A percentile compares a stretch with the other conserved stretches of the same genome.
Conservation (phyloP, 345 rosid genomes). For the Salix udensis region DNA sequence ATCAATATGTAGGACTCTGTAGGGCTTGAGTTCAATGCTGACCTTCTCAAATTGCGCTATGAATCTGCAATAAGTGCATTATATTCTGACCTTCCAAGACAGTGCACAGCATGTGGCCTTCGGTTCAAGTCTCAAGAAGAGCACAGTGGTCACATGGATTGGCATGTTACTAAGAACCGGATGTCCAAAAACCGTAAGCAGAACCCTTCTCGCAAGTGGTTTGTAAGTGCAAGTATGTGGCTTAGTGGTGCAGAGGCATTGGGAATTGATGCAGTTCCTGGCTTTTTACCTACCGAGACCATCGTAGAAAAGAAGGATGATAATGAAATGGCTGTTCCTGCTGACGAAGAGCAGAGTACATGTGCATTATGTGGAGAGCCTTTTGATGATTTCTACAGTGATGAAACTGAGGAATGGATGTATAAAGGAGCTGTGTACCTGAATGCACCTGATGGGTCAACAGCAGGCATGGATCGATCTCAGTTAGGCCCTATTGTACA, state of each 20-base stretch:
- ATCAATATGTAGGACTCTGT: conserved; percentile 54
- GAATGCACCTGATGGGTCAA: conserved; percentile 67
- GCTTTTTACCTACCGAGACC: conserved; percentile 71
- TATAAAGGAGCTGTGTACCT: conserved; percentile 94
- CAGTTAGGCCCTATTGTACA: conserved; percentile 95
- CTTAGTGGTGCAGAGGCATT: conserved; percentile 98
- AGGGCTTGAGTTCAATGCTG: conserved; percentile 75
- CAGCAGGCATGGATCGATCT: conserved; percentile 64
- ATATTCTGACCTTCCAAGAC: conserved; percentile 88
- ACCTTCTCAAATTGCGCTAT: conserved; percentile 75
- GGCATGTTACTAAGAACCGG: conserved; percentile 99
- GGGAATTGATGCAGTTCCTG: conserved; percentile 90
- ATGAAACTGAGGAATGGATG: conserved; percentile 99
- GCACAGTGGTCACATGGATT: conserved; percentile 98
- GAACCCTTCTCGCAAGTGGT: conserved; percentile 95
- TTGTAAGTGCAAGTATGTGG: conserved; percentile 94
- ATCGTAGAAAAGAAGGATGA: conserved; percentile 75
- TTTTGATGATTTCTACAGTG: conserved; percentile 95
- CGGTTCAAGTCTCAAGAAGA: conserved; percentile 92
- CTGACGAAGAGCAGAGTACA: conserved; percentile 86
- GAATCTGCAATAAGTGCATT: conserved; percentile 74
- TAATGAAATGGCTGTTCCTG: conserved; percentile 94
- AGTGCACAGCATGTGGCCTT: conserved; percentile 94
- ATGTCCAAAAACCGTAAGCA: conserved; percentile 95
- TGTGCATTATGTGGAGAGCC: conserved; percentile 97